Conservation (phyloP, 78 protist genomes). For the Isochrysis galbana region DNA sequence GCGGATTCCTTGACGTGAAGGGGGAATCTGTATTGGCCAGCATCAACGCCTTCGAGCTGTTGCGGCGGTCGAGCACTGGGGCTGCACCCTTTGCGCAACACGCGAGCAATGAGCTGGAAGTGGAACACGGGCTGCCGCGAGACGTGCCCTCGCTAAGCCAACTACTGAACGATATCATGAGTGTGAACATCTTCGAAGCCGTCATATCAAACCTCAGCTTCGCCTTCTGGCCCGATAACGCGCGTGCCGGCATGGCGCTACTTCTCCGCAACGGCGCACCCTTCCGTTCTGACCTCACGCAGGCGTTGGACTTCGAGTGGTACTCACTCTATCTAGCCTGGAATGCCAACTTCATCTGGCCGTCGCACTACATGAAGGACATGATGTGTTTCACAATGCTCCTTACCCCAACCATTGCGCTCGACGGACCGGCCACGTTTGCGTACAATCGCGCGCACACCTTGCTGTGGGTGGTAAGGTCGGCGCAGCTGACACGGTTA, state of each 20-base stretch:
- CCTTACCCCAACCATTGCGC: background rate
- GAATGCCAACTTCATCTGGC: slow-evolving; percentile 14
- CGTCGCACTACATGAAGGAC: background rate
- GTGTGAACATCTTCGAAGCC: background rate
- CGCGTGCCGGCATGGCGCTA: background rate
- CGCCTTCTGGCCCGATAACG: background rate
- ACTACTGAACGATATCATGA: background rate
- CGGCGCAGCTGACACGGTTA: background rate
- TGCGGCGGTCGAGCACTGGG: background rate
- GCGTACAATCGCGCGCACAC: background rate
- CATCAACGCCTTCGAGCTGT: background rate
- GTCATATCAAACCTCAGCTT: background rate
- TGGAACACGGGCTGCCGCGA: no score
- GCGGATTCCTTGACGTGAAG: background rate
- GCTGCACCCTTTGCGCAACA: no score
- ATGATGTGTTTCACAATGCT: slow-evolving; percentile 15
- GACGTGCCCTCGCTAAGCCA: background rate
- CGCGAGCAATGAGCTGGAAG: no score
- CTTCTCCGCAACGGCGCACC: background rate
- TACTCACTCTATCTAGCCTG: background rate
- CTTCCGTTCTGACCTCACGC: background rate
- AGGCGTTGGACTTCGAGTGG: background rate
- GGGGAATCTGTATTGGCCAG: background rate
- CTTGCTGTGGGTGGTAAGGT: background rate
- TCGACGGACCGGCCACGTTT: background rate